Conservation (phyloP, 2,329 filamentous ascomycete species). For the Fusarium tuaranense region DNA sequence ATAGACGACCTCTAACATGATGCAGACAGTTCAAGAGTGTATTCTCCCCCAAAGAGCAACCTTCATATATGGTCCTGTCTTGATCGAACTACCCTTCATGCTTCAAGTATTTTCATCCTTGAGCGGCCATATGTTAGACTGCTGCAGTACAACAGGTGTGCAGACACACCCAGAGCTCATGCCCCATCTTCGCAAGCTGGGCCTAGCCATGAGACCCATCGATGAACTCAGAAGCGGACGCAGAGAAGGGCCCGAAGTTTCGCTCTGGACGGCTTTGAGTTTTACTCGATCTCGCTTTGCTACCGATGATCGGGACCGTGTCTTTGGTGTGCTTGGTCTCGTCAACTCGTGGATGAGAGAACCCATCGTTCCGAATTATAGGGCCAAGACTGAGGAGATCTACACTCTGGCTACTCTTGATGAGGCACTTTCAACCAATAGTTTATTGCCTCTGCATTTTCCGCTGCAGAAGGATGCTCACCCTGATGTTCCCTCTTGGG, state of each 20-base stretch:
- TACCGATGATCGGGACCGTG: not conserved
- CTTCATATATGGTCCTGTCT: not conserved
- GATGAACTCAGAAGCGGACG: not conserved
- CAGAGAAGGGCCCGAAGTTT: not conserved
- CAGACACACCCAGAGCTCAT: not conserved
- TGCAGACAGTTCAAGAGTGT: not conserved
- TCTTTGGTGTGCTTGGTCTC: not conserved
- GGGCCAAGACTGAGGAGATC: not conserved
- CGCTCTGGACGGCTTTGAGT: not conserved
- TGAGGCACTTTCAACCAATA: not conserved
- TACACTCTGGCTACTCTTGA: not conserved
- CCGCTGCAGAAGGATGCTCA: not conserved
- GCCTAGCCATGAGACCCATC: not conserved
- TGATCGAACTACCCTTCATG: not conserved
- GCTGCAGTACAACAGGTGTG: not conserved
- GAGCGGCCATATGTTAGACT: not conserved
- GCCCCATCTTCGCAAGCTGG: not conserved
- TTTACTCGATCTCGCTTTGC: not conserved
- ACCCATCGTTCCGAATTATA: not conserved
- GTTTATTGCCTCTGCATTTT: not conserved
- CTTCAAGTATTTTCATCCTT: not conserved
- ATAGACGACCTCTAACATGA: not conserved
- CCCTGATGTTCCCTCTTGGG: not conserved
- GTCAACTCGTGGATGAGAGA: not conserved
- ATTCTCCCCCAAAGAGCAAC: not conserved